Evolutionary conservation across 345 rosid genomes (phyloP).

Genomic region (Rhizophora apiculata): DNA sequence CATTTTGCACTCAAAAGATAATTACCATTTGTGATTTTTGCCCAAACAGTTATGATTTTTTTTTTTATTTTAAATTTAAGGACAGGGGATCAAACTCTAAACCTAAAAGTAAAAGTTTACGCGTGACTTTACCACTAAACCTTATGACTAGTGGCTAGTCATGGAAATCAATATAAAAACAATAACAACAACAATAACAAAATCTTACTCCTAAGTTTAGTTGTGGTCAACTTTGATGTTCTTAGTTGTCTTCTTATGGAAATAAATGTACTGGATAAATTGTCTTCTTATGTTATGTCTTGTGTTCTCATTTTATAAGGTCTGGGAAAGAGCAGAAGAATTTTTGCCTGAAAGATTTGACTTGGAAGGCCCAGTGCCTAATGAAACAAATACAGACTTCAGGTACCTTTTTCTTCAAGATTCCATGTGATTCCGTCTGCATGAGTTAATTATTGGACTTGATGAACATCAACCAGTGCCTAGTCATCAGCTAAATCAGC

Average conservation of each 20-base stretch:
- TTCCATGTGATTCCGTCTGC: not conserved
- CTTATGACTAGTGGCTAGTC: no score
- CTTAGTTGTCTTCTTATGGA: no score
- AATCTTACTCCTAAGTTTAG: no score
- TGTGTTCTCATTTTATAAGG: constrained; percentile 40
- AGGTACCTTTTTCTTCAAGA: constrained; percentile 41
- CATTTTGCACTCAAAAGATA: not conserved
- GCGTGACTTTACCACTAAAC: no score
- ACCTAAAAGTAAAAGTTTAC: no score
- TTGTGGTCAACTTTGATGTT: no score
- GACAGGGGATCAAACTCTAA: no score
- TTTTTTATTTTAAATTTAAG: no score
- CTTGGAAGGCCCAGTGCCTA: constrained; percentile 74
- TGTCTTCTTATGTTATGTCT: constrained; percentile 3
- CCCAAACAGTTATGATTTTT: no score
- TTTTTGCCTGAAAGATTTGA: constrained; percentile 83
- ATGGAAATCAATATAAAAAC: no score
- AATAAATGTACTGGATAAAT: not conserved
- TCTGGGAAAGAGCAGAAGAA: constrained; percentile 93
- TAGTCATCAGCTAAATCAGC: not conserved
- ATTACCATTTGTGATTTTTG: not conserved
- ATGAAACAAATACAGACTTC: constrained; percentile 88
- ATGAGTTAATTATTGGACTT: not conserved
- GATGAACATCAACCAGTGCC: not conserved
- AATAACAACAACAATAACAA: no score